A percentile compares a stretch with the other conserved stretches of the same genome.
phyloP scores from a whole-genome alignment of 768 basidiomycete species.

The Boletus bicolor region DNA sequence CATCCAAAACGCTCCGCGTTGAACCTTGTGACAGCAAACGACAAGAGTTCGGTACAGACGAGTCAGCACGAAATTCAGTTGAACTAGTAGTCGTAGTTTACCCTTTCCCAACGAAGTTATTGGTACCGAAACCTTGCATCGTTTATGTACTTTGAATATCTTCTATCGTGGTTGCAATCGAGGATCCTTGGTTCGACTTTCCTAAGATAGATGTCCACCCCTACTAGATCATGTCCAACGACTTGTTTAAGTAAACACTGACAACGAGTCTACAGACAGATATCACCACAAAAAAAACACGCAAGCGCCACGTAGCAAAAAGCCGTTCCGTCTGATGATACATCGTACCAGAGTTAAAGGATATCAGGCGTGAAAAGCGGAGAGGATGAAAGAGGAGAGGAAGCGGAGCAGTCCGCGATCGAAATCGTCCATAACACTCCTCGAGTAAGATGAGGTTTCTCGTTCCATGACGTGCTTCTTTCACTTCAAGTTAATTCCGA shows the following conservation, averaged over 20 bases:
- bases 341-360: not conserved
- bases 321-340: too few relatives aligned
- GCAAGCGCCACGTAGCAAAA: not conserved
- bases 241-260: too few relatives aligned
- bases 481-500: not conserved
- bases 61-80: not conserved
- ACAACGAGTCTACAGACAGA: not conserved
- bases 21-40: not conserved
- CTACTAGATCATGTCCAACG: too few relatives aligned
- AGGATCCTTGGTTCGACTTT: not conserved
- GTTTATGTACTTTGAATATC: not conserved
- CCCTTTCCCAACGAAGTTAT: not conserved
- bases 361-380: not conserved
- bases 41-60: not conserved
- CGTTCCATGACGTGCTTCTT: not conserved
- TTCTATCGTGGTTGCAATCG: not conserved
- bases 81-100: too few relatives aligned
- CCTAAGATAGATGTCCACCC: not conserved
- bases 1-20: not conserved
- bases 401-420: not conserved
- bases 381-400: not conserved
- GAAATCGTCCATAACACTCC: constrained; percentile 12
- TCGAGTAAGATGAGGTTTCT: not conserved
- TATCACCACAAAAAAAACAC: not conserved
- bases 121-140: not conserved